A percentile compares a stretch with the other conserved stretches of the same genome.
These are phyloP conservation scores for Botryotinia convoluta DNA, from an alignment of 2,329 filamentous ascomycete species.

Conservation along the genomic window DNA sequence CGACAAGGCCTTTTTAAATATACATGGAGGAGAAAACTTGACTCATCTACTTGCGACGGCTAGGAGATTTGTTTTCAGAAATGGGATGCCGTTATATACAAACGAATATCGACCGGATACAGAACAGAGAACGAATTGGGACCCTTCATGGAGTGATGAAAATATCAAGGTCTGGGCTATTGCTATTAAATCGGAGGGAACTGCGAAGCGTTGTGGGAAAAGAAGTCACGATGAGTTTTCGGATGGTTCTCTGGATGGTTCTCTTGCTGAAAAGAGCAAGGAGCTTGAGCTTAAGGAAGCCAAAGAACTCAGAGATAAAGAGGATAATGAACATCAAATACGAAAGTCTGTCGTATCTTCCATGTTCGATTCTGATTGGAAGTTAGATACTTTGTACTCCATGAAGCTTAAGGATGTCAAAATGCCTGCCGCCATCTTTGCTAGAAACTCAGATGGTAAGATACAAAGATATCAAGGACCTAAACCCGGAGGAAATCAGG, in stretches of 20 bases:
- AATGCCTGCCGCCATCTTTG: conserved; percentile 67
- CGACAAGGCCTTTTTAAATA: conserved; percentile 48
- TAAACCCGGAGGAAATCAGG: conserved; percentile 48
- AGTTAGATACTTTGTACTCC: conserved; percentile 65
- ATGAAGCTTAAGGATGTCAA: conserved; percentile 63
- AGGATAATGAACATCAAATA: conserved; percentile 48
- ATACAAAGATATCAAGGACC: conserved; percentile 71
- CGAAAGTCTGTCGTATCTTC: conserved; percentile 63
- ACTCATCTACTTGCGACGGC: conserved; percentile 78
- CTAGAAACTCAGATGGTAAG: conserved; percentile 61
- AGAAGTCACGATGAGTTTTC: conserved; percentile 50
- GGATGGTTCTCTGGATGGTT: conserved; percentile 22
- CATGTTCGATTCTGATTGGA: conserved; percentile 80
- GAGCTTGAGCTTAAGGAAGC: conserved; percentile 7
- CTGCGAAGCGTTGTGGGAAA: conserved; percentile 42
- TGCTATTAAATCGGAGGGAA: conserved; percentile 47
- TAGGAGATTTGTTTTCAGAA: conserved; percentile 81
- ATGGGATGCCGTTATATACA: conserved; percentile 69
- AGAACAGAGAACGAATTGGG: conserved; percentile 36
- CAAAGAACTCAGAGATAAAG: conserved; percentile 36
- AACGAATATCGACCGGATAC: conserved; percentile 55
- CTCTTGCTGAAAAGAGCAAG: conserved; percentile 28
- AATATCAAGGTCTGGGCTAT: conserved; percentile 85
- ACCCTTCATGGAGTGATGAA: conserved; percentile 72
- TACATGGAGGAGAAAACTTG: conserved; percentile 81